Percentiles rank a stretch among this genome's conserved stretches.
Conservation (phyloP, 257 asterid genomes). For the Gentiana macrophylla region DNA sequence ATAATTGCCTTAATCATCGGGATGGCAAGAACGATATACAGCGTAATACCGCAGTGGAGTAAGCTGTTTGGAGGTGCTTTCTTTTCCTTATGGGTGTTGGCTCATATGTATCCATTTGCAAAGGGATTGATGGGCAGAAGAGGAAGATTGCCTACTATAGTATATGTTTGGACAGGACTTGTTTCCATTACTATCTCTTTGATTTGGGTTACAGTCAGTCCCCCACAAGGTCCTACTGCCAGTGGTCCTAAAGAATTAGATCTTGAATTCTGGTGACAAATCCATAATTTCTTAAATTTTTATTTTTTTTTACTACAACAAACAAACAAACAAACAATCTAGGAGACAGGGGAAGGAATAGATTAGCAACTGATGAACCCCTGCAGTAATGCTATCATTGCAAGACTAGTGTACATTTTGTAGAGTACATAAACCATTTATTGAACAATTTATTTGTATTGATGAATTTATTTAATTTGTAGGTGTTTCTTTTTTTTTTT, state of each 20-base stretch:
- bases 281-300: too few species aligned
- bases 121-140: conserved; percentile 92
- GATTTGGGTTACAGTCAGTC: conserved; percentile 60
- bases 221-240: conserved; percentile 22
- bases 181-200: conserved; percentile 65
- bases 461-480: too few species aligned
- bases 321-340: too few species aligned
- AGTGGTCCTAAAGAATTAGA: conserved; percentile 9
- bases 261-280: conserved; percentile 11
- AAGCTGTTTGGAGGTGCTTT: conserved; percentile 82
- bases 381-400: too few species aligned
- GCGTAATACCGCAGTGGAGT: conserved; percentile 84
- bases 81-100: conserved; percentile 87
- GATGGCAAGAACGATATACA: conserved; percentile 50
- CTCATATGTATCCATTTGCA: conserved; percentile 79
- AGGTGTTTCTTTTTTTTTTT: too few species aligned
- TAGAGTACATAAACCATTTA: not conserved
- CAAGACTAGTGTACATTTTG: not conserved
- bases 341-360: too few species aligned
- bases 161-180: conserved; percentile 86
- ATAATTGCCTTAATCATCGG: conserved; percentile 62
- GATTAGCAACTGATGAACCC: too few species aligned
- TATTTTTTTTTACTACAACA: too few species aligned
- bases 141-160: conserved; percentile 71
- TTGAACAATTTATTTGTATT: not conserved